These are phyloP conservation scores for Ulota crispa DNA, from an alignment of 225 moss, liverwort and hornwort species.

Conservation along the genomic window DNA sequence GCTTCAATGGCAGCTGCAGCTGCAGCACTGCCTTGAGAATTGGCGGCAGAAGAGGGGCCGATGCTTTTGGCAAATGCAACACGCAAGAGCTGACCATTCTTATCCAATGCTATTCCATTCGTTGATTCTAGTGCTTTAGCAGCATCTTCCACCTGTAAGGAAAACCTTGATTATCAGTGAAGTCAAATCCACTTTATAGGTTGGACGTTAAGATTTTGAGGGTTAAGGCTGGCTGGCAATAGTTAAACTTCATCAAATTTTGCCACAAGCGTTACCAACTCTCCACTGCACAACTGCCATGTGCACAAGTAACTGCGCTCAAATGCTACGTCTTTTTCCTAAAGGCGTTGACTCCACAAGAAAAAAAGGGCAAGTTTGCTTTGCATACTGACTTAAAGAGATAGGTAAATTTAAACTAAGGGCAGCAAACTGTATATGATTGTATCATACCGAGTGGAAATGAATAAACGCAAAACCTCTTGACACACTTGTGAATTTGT, in stretches of 20 bases:
- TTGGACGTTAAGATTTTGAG: not conserved
- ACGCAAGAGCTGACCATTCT: constrained; percentile 89
- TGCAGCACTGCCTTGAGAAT: constrained; percentile 80
- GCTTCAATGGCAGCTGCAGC: constrained; percentile 99
- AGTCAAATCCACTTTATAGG: not conserved
- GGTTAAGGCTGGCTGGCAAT: not conserved
- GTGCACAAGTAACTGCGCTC: not conserved
- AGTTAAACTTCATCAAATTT: not conserved
- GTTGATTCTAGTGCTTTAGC: constrained; percentile 86
- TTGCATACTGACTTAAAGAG: not conserved
- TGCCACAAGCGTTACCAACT: not conserved
- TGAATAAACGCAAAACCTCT: constrained; percentile 98
- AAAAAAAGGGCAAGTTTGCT: not conserved
- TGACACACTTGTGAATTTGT: constrained; percentile 94
- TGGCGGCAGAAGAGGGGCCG: constrained; percentile 65
- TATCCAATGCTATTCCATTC: constrained; percentile 88
- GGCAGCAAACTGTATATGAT: not conserved
- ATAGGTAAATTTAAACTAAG: not conserved
- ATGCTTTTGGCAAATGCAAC: constrained; percentile 99
- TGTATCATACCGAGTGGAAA: constrained; percentile 79
- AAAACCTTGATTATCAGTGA: constrained; percentile 2
- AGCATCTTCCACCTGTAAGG: constrained; percentile 86
- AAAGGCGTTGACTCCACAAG: not conserved
- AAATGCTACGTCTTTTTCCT: not conserved
- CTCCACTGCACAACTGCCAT: not conserved